Conservation (phyloP, 768 basidiomycete genomes). For the Porphyrellus cyaneotinctus region DNA sequence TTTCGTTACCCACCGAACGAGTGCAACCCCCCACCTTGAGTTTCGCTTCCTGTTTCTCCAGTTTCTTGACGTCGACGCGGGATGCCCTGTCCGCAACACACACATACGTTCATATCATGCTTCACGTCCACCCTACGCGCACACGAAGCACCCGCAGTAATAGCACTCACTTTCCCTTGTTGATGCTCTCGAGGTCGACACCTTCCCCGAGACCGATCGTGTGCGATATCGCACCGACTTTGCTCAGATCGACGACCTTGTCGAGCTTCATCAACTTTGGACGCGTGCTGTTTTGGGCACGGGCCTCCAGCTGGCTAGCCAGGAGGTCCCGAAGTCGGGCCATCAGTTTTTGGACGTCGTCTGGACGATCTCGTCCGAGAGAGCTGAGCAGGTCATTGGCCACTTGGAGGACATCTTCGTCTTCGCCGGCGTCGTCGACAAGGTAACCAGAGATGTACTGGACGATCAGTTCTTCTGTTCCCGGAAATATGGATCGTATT, state of each 20-base stretch:
- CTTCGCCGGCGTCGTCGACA: conserved; percentile 84
- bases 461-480: conserved; percentile 79
- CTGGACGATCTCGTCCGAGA: conserved; percentile 57
- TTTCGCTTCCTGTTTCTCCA: conserved; percentile 97
- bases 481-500: conserved; percentile 65
- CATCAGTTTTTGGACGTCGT: conserved; percentile 67
- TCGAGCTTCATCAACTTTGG: conserved; percentile 74
- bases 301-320: conserved; percentile 57
- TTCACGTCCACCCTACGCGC: neutral
- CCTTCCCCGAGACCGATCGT: conserved; percentile 79
- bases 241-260: conserved; percentile 87
- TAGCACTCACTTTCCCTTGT: conserved; percentile 81
- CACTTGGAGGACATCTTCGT: conserved; percentile 80
- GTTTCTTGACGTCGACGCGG: conserved; percentile 90
- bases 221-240: conserved; percentile 66
- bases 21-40: conserved; percentile 53
- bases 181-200: conserved; percentile 87
- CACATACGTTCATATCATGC: conserved; percentile 2
- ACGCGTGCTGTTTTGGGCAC: conserved; percentile 55
- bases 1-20: neutral
- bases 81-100: conserved; percentile 57
- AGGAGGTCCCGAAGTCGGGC: conserved; percentile 56
- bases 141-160: neutral
- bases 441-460: conserved; percentile 87
- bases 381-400: conserved; percentile 72